Evolutionary conservation across 1,284 basidiomycete species (phyloP).

Genomic region (Wallemia ichthyophaga): DNA sequence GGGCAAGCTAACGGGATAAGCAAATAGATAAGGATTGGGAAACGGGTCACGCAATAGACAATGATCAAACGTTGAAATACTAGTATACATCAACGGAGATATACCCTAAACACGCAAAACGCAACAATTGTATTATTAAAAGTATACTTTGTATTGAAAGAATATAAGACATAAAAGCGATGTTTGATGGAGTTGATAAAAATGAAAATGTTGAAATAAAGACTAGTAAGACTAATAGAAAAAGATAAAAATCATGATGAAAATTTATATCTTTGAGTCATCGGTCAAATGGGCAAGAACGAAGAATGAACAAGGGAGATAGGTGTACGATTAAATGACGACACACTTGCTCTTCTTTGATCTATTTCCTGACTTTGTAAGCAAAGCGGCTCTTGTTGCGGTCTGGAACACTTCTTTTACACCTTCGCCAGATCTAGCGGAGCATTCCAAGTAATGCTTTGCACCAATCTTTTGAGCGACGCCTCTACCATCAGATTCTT

Average conservation of each 20-base stretch:
- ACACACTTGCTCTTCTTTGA: background rate
- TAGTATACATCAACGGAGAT: too few species aligned
- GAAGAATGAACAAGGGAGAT: background rate
- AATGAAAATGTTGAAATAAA: background rate
- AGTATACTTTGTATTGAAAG: background rate
- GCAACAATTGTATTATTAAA: background rate
- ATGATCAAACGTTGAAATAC: too few species aligned
- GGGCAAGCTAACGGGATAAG: too few species aligned
- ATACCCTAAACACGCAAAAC: background rate
- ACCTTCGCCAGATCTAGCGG: slow-evolving; percentile 60
- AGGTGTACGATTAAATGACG: background rate
- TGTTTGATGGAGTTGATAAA: background rate
- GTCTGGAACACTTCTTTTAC: slow-evolving; percentile 77
- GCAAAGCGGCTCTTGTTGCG: slow-evolving; percentile 49
- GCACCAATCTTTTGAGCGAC: slow-evolving; percentile 69
- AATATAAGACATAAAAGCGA: too few species aligned
- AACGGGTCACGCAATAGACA: too few species aligned
- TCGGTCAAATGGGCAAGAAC: background rate
- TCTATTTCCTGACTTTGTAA: slow-evolving; percentile 10
- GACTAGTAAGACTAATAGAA: background rate
- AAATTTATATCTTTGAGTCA: background rate
- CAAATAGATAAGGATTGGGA: too few species aligned
- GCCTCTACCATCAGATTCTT: slow-evolving; percentile 33
- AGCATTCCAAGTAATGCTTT: slow-evolving; percentile 65
- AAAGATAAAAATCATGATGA: background rate